Evolutionary conservation across 352 stramenopile genomes (phyloP), one percentile per base, ranked within the genome.

Genomic region (Hyaloperonospora brassicae): DNA sequence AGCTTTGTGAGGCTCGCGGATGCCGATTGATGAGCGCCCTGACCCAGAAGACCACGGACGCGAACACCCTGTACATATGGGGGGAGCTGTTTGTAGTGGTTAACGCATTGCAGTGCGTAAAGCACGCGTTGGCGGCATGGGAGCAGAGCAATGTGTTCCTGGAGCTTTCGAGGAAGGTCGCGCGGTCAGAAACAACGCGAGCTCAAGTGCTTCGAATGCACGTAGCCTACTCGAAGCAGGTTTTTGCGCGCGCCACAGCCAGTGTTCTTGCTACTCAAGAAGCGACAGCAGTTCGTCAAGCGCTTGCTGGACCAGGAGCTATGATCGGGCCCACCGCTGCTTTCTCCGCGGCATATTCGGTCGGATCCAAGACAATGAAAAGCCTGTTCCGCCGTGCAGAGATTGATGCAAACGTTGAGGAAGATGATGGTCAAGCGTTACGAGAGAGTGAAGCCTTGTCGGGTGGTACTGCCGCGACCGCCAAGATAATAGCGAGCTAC

Each of bases 251-350:
- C 12, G 77, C 64, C 5, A 86, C 76, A 1, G 66, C 68, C 36
- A 75, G 63, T 11, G 78, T 91, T 1, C 64, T 91, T 17, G 57
- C 76, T 3, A 72, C 70, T 8, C 76, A 88, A 64, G 80, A 91
- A 73, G 76, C 80, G 2, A 68, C 73, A 0, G 80, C 80, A 1
- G 80, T 91, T 54, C 72, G 72, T 1, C 72, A 87, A 52, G 80
- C 80, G 12, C 68, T 91, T 13, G 64, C 71, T 43, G 80, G 80
- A 9, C 80, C 80, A 6, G 80, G 78, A 1, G 64, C 74, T 0
- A 71, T 91, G 60, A 91, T 91, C 31, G 80, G 80, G 12, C 80
- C 80, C 4, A 83, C 72, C 0, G 78, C 78, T 27, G 80, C 80
- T 5, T 61, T 91, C 11, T 79, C 74, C 5, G 80, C 78, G 3